A percentile compares a stretch with the other conserved stretches of the same genome.
Evolutionary conservation across 495 filamentous ascomycete species (phyloP).

Genomic region (Lophiostoma macrostomum): DNA sequence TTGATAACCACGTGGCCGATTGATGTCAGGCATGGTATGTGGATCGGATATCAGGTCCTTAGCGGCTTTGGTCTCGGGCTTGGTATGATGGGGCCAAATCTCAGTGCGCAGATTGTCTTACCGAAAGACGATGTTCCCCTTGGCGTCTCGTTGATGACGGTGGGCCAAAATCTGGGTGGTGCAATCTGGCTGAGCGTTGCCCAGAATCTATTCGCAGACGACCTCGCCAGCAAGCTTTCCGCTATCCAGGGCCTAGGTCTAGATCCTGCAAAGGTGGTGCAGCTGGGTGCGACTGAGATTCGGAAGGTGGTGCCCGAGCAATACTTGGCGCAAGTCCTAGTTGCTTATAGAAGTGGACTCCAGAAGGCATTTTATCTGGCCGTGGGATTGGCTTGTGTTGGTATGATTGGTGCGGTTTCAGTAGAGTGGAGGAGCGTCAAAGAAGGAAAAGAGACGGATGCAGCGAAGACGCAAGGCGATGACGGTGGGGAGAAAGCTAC

Average conservation of each 20-base stretch:
- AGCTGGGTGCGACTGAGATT: conserved; percentile 17
- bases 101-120: conserved; percentile 35
- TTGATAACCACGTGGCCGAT: conserved; percentile 62
- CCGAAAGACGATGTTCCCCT: neutral
- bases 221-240: conserved; percentile 47
- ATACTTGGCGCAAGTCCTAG: conserved; percentile 6
- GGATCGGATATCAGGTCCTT: conserved; percentile 78
- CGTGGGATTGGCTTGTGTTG: conserved; percentile 5
- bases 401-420: conserved; percentile 5
- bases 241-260: conserved; percentile 35
- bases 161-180: conserved; percentile 14
- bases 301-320: neutral
- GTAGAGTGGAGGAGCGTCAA: conserved; percentile 23
- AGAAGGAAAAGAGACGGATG: neutral
- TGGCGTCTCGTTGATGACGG: conserved; percentile 17
- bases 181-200: conserved; percentile 10
- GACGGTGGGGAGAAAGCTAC: neutral
- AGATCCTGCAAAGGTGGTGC: neutral
- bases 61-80: conserved; percentile 67
- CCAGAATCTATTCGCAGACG: conserved; percentile 12
- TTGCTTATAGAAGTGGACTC: conserved; percentile 8
- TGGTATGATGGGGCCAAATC: conserved; percentile 63
- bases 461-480: neutral
- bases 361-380: conserved; percentile 12
- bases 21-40: conserved; percentile 52